Evolutionary conservation across 352 stramenopile species (phyloP), one percentile per base, ranked within the genome.

Genomic region (Peronospora belbahrii): DNA sequence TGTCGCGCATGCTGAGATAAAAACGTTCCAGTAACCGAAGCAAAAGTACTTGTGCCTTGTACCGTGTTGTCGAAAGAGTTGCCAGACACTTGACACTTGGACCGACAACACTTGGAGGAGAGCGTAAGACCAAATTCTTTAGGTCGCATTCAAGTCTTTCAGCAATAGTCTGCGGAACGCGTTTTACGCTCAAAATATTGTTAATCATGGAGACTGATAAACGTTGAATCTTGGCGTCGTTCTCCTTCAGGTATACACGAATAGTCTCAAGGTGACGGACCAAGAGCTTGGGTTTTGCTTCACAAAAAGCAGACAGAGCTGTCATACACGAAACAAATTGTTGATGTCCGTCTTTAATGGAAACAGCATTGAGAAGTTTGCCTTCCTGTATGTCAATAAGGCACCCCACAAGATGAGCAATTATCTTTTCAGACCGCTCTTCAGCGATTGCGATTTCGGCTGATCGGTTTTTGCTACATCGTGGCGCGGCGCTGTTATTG

Each of bases 261-360:
- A 94, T 61, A 23, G 74, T 67, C 27, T 90, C 74, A 14, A 91
- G 57, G 37, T 88, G 80, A 4, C 52, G 48, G 1, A 56, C 52
- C 1, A 94, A 42, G 11, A 94, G 52, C 14, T 65, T 34, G 6
- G 83, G 80, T 32, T 53, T 71, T 15, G 77, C 80, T 61, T 88
- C 64, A 32, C 74, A 88, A 59, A 94, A 91, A 5, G 62, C 74
- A 31, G 62, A 67, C 15, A 94, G 34, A n/a, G 80, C 76, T 45
- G 79, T 86, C 52, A 94, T 68, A 35, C 79, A 92, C 14, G 78
- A 55, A 10, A 89, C 34, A 44, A 89, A 85, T 39, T 94, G 80
- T 14, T 63, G 38, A 24, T 90, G 61, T 10, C 39, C 28, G 32
- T 79, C 69, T 42, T 59, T 30, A 23, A 81, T 66, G 9, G 73